Evolutionary conservation across 1,139 yeast genomes (phyloP).

Genomic region (Lodderomyces parapsilosis): DNA sequence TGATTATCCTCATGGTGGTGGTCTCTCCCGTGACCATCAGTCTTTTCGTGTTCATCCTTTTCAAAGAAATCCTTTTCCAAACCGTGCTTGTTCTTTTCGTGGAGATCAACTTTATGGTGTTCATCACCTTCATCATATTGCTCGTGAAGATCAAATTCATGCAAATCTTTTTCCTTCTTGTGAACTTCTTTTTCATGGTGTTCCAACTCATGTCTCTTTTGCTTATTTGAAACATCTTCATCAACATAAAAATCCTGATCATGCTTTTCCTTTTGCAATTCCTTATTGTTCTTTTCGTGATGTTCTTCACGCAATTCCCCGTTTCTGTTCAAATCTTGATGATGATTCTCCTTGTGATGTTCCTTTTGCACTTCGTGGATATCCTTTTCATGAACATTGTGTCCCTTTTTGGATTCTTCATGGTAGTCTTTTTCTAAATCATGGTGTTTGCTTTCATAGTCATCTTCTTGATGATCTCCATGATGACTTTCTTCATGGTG

Average conservation of each 20-base stretch:
- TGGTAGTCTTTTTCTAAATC: slow-evolving; percentile 3
- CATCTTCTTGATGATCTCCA: slow-evolving; percentile 2
- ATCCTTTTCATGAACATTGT: slow-evolving; percentile 3
- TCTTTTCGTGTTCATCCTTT: slow-evolving; percentile 5
- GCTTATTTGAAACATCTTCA: neutral
- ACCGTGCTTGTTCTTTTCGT: slow-evolving; percentile 4
- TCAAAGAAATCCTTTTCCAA: slow-evolving; percentile 3
- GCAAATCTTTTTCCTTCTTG: slow-evolving; percentile 4
- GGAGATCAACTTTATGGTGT: slow-evolving; percentile 5
- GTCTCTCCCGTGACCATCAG: neutral
- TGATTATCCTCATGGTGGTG: slow-evolving; percentile 2
- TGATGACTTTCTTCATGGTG: slow-evolving; percentile 3
- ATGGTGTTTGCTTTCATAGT: slow-evolving; percentile 2
- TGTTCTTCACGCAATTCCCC: slow-evolving; percentile 6
- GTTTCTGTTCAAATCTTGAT: slow-evolving; percentile 1
- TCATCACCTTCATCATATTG: neutral
- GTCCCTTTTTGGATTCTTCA: neutral
- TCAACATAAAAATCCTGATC: slow-evolving; percentile 4
- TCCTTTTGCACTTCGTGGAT: slow-evolving; percentile 2
- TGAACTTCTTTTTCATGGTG: slow-evolving; percentile 4
- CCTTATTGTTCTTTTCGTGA: slow-evolving; percentile 2
- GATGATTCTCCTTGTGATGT: slow-evolving; percentile 4
- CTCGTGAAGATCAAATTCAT: slow-evolving; percentile 6
- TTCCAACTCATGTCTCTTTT: slow-evolving; percentile 4
- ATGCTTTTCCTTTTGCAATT: slow-evolving; percentile 3